These are phyloP conservation scores for Dothistroma pini DNA, from an alignment of 2,329 filamentous ascomycete genomes.

Conservation along the genomic window DNA sequence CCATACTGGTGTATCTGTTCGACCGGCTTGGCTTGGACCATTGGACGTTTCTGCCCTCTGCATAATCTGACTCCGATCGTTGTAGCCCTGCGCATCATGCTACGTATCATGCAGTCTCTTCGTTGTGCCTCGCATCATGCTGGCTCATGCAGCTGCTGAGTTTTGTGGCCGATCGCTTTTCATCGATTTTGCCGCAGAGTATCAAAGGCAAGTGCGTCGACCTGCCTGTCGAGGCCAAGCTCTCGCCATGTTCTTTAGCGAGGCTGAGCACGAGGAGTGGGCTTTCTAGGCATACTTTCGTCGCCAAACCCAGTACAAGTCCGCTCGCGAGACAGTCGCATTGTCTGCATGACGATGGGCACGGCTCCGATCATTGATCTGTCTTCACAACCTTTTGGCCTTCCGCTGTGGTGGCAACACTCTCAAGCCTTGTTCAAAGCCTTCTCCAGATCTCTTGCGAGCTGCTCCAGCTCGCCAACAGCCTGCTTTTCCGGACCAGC, in stretches of 20 bases:
- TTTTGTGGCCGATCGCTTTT: background rate
- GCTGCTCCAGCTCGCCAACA: constrained; percentile 32
- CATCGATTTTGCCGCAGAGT: background rate
- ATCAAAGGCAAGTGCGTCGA: background rate
- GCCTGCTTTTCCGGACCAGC: constrained; percentile 31
- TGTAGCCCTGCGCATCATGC: background rate
- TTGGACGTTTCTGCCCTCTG: background rate
- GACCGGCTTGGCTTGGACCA: too few species aligned
- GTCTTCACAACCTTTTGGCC: background rate
- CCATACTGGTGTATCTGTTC: too few species aligned
- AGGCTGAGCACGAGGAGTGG: background rate
- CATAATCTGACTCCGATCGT: background rate
- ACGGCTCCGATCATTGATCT: background rate
- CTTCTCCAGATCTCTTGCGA: constrained; percentile 28
- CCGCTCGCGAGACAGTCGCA: too few species aligned
- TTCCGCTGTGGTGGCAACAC: too few species aligned
- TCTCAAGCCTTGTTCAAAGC: constrained; percentile 15
- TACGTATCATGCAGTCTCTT: background rate
- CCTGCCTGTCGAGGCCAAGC: background rate
- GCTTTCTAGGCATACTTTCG: background rate
- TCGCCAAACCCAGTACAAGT: background rate
- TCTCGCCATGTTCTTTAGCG: background rate
- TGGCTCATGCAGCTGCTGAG: background rate
- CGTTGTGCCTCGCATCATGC: background rate
- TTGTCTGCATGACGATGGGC: background rate